Evolutionary conservation across 345 rosid species (phyloP).

Genomic region (Arabis alpina): DNA sequence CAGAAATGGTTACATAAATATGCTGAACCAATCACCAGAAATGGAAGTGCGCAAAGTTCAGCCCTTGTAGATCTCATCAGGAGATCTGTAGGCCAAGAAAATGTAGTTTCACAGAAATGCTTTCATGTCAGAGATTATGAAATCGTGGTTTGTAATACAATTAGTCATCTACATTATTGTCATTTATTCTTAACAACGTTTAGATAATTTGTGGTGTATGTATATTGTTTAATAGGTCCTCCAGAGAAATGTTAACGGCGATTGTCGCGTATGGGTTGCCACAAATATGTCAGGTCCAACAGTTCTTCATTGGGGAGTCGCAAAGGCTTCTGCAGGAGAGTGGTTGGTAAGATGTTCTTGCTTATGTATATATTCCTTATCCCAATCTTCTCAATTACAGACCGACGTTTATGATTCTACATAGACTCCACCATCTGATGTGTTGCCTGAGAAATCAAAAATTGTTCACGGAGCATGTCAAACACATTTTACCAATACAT

Average conservation of each 20-base stretch:
- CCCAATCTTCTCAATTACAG: slow-evolving; percentile 8
- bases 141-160: slow-evolving; percentile 52
- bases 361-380: slow-evolving; percentile 9
- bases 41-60: slow-evolving; percentile 40
- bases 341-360: slow-evolving; percentile 59
- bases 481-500: slow-evolving; percentile 54
- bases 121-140: slow-evolving; percentile 49
- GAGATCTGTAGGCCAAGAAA: slow-evolving; percentile 51
- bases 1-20: slow-evolving; percentile 56
- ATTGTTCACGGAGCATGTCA: slow-evolving; percentile 63
- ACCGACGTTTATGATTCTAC: slow-evolving; percentile 24
- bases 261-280: slow-evolving; percentile 54
- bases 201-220: slow-evolving; percentile 9
- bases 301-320: slow-evolving; percentile 66
- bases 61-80: slow-evolving; percentile 51
- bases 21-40: slow-evolving; percentile 42
- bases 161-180: slow-evolving; percentile 18
- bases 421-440: slow-evolving; percentile 58
- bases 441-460: slow-evolving; percentile 62
- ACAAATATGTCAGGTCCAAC: slow-evolving; percentile 54
- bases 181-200: not conserved
- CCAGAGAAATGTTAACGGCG: slow-evolving; percentile 43
- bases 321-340: slow-evolving; percentile 56
- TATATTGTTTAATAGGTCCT: slow-evolving; percentile 46
- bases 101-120: slow-evolving; percentile 49